Evolutionary conservation across 1,284 basidiomycete genomes (phyloP), one percentile per base, ranked within the genome.

Genomic region (Trichosporon asahii): DNA sequence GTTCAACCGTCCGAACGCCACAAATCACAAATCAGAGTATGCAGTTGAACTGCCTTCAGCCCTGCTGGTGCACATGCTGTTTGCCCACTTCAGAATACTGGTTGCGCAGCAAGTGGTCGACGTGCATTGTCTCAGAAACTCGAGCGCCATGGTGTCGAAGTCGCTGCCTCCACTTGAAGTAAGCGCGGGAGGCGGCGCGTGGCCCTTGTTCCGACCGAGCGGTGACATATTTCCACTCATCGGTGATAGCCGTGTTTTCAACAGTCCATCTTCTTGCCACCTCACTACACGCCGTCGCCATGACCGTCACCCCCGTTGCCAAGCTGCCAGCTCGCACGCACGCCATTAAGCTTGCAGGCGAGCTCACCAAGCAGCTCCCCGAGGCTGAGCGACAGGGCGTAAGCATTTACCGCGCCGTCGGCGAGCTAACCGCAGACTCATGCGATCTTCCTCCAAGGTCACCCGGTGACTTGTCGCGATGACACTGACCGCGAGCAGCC

Each of bases 401-500:
- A 53, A 65, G 79, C 72, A 2, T 9, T 35, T 2, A 29, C n/a
- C 7, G 8, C 4, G 23, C 6, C 3, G 3, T n/a, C 6, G 5
- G 12, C 27, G 11, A 15, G 12, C 70, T 66, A 21, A 69, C 29
- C 14, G 7, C 67, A 79, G 78, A 70, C 68, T 14, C 83, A 84
- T 67, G 77, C 75, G 5, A 66, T 86, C 37, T 77, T 85, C 66
- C 75, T 86, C 6, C 80, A 84, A 71, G 84, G 83, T 15, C 78
- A 80, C 46, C 81, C 81, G 3, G 89, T 88, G 5, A 85, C 87
- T 0, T 93, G 86, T 78, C 86, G 93, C 70, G 89, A 95, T 80
- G 93, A 96, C 79, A 95, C 94, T 3, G 94, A 97, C 80, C 88
- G 93, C 66, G 93, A 95, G 83, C 85, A 93, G 64, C 82, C 86